Evolutionary conservation across 2,329 filamentous ascomycete species (phyloP).

Genomic region (Claviceps fusiformis): DNA sequence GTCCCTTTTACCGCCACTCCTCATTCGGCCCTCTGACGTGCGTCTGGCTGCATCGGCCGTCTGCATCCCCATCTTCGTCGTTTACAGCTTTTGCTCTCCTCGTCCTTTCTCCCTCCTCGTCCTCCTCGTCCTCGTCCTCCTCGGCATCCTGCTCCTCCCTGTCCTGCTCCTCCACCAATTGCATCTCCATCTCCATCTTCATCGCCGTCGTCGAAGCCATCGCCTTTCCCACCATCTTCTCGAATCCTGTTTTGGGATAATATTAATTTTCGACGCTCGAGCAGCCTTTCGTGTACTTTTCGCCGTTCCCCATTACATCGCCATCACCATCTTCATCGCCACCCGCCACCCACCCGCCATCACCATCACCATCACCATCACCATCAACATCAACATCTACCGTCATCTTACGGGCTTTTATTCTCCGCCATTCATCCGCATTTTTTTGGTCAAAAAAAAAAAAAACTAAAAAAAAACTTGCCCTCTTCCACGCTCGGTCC

Average conservation of each 20-base stretch:
- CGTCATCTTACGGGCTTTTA: not conserved
- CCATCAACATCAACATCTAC: not conserved
- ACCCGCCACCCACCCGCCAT: not conserved
- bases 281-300: not conserved
- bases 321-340: not conserved
- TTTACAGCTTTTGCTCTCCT: not conserved
- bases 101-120: not conserved
- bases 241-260: not conserved
- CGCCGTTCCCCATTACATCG: not conserved
- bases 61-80: not conserved
- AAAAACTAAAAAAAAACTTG: too few relatives aligned
- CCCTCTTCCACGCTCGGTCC: not conserved
- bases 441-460: too few relatives aligned
- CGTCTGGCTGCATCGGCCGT: not conserved
- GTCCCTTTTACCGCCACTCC: slow-evolving; percentile 1
- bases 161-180: not conserved
- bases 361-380: not conserved
- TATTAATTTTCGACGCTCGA: not conserved
- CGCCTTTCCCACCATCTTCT: not conserved
- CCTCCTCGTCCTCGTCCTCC: too few relatives aligned
- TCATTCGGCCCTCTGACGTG: not conserved
- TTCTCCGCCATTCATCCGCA: not conserved
- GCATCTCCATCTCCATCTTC: not conserved
- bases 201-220: not conserved
- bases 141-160: not conserved